These are phyloP conservation scores for Carnegiea gigantea DNA, from an alignment of 179 eudicot genomes.

Conservation along the genomic window DNA sequence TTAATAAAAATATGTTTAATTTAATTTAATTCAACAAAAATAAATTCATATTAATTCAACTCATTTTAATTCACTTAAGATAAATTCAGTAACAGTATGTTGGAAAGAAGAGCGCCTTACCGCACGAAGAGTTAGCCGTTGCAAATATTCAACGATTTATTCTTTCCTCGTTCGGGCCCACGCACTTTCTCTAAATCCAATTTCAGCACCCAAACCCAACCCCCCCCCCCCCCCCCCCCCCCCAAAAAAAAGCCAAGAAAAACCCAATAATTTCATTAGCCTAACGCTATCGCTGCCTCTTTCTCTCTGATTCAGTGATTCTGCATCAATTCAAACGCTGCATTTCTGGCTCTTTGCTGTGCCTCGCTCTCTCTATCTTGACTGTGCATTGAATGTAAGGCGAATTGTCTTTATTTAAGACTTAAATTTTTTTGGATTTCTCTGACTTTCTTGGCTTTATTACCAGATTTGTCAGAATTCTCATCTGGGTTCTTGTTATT, in stretches of 20 bases:
- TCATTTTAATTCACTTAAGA: too few species aligned
- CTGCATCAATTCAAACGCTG: not conserved
- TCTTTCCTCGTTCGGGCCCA: too few species aligned
- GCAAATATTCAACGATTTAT: too few species aligned
- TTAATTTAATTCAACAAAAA: too few species aligned
- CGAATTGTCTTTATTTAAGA: not conserved
- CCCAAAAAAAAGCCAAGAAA: too few species aligned
- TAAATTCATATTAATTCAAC: too few species aligned
- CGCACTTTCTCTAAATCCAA: not conserved
- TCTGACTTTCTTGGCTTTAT: too few species aligned
- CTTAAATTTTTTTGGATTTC: not conserved
- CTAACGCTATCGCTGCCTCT: not conserved
- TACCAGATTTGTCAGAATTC: not conserved
- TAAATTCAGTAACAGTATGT: too few species aligned
- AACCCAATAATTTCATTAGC: not conserved
- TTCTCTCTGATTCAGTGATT: not conserved
- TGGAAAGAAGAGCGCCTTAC: too few species aligned
- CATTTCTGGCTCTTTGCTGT: not conserved
- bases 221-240: too few species aligned
- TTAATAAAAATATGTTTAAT: too few species aligned
- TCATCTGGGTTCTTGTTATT: constrained; percentile 20
- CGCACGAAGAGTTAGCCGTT: too few species aligned
- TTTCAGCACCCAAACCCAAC: not conserved
- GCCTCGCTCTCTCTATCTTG: not conserved
- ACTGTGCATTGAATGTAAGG: constrained; percentile 25